phyloP scores from a whole-genome alignment of 164 flowering plant species.

The Paratinospora sagittata region DNA sequence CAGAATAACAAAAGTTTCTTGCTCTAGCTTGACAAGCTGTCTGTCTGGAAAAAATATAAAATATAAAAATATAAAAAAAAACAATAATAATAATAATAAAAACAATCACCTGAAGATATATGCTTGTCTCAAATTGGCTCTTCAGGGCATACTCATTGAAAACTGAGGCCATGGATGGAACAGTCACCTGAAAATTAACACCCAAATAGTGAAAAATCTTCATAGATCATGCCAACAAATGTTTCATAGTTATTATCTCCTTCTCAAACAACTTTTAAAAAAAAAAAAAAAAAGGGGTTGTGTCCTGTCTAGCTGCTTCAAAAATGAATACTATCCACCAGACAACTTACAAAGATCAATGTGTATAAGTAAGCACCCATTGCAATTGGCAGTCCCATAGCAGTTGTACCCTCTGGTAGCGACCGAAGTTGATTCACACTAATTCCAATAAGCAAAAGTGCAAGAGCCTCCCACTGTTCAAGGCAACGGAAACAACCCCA shows the following conservation, averaged over 20 bases:
- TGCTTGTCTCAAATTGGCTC: constrained; percentile 97
- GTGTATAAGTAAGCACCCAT: constrained; percentile 87
- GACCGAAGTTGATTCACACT: constrained; percentile 92
- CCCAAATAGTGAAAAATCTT: too few species aligned
- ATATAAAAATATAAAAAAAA: too few species aligned
- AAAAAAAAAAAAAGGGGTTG: not conserved
- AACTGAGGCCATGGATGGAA: constrained; percentile 98
- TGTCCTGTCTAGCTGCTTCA: not conserved
- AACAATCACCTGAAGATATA: constrained; percentile 84
- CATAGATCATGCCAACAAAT: not conserved
- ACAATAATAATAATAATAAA: too few species aligned
- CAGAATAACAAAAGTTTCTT: too few species aligned
- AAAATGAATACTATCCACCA: not conserved
- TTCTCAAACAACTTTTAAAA: not conserved
- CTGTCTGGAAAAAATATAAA: too few species aligned
- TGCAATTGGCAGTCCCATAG: constrained; percentile 80
- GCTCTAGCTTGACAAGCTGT: not conserved
- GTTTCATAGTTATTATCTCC: not conserved
- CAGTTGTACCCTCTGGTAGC: constrained; percentile 72
- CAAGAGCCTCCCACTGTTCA: constrained; percentile 99
- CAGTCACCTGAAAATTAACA: constrained; percentile 63
- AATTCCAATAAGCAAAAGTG: constrained; percentile 90
- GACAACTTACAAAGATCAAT: constrained; percentile 75
- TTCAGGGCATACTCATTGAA: constrained; percentile 97
- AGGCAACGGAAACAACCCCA: constrained; percentile 9